phyloP scores from a whole-genome alignment of 306 rosid species.

The Quercus robur region DNA sequence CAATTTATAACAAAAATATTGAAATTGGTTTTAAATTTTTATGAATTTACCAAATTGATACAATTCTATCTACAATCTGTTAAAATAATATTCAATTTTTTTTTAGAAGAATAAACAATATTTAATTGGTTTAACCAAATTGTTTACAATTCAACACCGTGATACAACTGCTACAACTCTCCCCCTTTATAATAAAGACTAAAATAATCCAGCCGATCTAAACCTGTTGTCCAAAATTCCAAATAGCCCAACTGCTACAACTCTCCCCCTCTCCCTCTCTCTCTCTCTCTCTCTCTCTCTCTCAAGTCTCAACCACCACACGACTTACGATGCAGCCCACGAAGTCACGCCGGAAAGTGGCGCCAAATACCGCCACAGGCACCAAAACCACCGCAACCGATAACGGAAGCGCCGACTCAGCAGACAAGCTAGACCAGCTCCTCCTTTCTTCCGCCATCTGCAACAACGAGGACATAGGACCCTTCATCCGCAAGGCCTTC shows the following conservation, averaged over 20 bases:
- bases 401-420: conserved; percentile 56
- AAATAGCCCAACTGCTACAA: neutral
- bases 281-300: conserved; percentile 22
- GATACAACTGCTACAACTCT: too few species aligned
- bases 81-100: too few species aligned
- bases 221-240: neutral
- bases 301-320: conserved; percentile 39
- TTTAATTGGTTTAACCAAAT: too few species aligned
- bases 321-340: conserved; percentile 46
- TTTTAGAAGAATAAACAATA: too few species aligned
- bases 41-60: too few species aligned
- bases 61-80: too few species aligned
- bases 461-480: conserved; percentile 94
- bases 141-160: too few species aligned
- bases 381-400: conserved; percentile 1
- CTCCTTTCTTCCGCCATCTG: conserved; percentile 82
- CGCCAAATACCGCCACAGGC: conserved; percentile 38
- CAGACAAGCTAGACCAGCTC: conserved; percentile 79
- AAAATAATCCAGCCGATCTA: too few species aligned
- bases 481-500: conserved; percentile 86
- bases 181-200: too few species aligned
- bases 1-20: too few species aligned
- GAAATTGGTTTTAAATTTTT: too few species aligned
- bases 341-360: conserved; percentile 74
- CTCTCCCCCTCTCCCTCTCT: neutral